Percentiles rank a stretch among this genome's conserved stretches.
These are phyloP conservation scores for Puccinia coronata DNA, from an alignment of 1,284 basidiomycete species.

Conservation along the genomic window DNA sequence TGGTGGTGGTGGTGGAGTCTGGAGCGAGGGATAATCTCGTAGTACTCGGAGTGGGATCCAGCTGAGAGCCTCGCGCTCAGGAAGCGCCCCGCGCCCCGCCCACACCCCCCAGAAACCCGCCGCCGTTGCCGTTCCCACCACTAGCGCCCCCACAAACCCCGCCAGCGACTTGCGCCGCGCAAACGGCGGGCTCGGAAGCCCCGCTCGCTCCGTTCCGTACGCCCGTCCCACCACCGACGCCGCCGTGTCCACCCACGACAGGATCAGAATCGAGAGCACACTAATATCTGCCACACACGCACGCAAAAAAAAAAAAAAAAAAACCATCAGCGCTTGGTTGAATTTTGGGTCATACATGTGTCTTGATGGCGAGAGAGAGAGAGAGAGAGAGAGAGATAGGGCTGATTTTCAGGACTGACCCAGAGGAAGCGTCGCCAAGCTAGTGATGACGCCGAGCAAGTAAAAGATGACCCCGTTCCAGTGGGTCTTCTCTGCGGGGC, in stretches of 20 bases:
- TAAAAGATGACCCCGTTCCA: constrained; percentile 49
- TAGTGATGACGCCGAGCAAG: constrained; percentile 42
- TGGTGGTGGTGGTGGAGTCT: no score
- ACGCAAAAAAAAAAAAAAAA: background rate
- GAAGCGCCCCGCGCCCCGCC: background rate
- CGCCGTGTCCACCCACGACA: constrained; percentile 47
- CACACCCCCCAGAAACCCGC: constrained; percentile 23
- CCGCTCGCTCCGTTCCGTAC: background rate
- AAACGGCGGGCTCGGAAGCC: constrained; percentile 38
- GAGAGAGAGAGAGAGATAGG: no score
- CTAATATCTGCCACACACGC: constrained; percentile 35
- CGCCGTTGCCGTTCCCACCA: constrained; percentile 21
- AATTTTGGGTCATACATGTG: background rate
- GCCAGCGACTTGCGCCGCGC: constrained; percentile 32
- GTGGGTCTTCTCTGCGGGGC: constrained; percentile 21
- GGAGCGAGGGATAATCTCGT: no score
- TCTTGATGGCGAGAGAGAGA: no score
- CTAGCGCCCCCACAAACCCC: constrained; percentile 26
- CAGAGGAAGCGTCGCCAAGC: constrained; percentile 27
- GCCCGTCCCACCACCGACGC: constrained; percentile 31
- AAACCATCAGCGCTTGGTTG: background rate
- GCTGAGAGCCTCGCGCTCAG: no score
- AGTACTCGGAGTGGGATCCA: no score
- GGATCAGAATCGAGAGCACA: constrained; percentile 41
- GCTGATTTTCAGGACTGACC: no score